Conservation (phyloP, 805 yeast species). For the Debaryomyces maramus region DNA sequence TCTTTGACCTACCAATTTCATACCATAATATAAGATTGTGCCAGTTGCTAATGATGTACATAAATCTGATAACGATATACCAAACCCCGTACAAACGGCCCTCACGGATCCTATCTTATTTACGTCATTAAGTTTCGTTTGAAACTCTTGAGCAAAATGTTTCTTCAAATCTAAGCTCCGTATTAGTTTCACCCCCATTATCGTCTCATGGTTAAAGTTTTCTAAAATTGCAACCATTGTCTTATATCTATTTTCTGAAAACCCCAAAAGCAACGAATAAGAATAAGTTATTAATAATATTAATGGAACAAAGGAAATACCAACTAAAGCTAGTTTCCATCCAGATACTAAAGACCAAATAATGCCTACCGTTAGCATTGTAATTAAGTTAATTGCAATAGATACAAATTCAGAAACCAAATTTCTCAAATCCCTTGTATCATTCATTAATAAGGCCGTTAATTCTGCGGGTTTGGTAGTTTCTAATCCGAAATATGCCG, state of each 20-base stretch:
- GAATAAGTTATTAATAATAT: slow-evolving; percentile 51
- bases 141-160: slow-evolving; percentile 46
- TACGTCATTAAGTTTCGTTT: slow-evolving; percentile 27
- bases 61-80: slow-evolving; percentile 57
- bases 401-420: slow-evolving; percentile 64
- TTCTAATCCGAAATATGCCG: slow-evolving; percentile 50
- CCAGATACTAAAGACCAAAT: slow-evolving; percentile 79
- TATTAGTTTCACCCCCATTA: slow-evolving; percentile 63
- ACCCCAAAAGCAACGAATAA: slow-evolving; percentile 53
- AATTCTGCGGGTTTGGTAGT: slow-evolving; percentile 49
- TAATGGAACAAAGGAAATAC: slow-evolving; percentile 71
- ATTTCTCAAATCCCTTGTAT: slow-evolving; percentile 71
- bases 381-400: slow-evolving; percentile 50
- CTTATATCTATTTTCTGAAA: slow-evolving; percentile 62
- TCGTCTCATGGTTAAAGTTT: slow-evolving; percentile 49
- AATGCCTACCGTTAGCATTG: slow-evolving; percentile 59
- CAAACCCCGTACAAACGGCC: slow-evolving; percentile 64
- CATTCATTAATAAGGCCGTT: slow-evolving; percentile 73
- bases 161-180: slow-evolving; percentile 52
- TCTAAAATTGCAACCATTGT: slow-evolving; percentile 55
- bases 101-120: slow-evolving; percentile 47
- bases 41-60: slow-evolving; percentile 65
- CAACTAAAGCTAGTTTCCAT: slow-evolving; percentile 86
- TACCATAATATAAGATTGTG: slow-evolving; percentile 75
- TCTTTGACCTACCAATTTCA: slow-evolving; percentile 59